Percentiles rank a stretch among this genome's conserved stretches.
These are phyloP conservation scores for Silene latifolia DNA, from an alignment of 148 eudicot species.

Conservation along the genomic window DNA sequence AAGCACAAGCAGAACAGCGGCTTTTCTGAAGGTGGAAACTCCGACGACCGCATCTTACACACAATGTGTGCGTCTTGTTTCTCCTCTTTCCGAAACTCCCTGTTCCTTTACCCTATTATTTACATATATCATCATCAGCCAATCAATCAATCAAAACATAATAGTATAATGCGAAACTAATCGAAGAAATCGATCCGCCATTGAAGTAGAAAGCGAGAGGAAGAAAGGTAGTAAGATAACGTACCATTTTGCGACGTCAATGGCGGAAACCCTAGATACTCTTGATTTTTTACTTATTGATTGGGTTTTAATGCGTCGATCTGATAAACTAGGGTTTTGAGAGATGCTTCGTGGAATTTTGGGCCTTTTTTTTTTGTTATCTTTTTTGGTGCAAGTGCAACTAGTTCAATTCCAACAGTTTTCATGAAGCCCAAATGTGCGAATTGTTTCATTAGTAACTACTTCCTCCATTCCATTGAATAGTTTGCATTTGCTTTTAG, in stretches of 20 bases:
- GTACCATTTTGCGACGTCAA: neutral
- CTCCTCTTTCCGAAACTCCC: neutral
- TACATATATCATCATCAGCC: no score
- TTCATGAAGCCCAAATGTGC: neutral
- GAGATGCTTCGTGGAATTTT: neutral
- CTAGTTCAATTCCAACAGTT: neutral
- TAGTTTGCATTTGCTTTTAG: no score
- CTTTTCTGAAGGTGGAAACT: neutral
- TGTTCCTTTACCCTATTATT: neutral
- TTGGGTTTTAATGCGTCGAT: neutral
- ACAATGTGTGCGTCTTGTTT: neutral
- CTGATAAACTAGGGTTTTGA: neutral
- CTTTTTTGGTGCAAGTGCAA: neutral
- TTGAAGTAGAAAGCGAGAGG: neutral
- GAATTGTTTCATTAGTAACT: no score
- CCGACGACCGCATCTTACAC: neutral
- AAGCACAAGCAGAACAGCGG: neutral
- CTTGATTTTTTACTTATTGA: neutral
- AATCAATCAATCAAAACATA: neutral
- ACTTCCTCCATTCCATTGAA: no score
- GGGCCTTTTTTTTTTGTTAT: neutral
- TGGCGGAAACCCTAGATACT: neutral
- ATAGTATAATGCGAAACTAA: no score
- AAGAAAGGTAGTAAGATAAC: neutral
- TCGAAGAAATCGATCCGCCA: neutral